Evolutionary conservation across 139 green algal species (phyloP).

Genomic region (Haematococcus sp.): DNA sequence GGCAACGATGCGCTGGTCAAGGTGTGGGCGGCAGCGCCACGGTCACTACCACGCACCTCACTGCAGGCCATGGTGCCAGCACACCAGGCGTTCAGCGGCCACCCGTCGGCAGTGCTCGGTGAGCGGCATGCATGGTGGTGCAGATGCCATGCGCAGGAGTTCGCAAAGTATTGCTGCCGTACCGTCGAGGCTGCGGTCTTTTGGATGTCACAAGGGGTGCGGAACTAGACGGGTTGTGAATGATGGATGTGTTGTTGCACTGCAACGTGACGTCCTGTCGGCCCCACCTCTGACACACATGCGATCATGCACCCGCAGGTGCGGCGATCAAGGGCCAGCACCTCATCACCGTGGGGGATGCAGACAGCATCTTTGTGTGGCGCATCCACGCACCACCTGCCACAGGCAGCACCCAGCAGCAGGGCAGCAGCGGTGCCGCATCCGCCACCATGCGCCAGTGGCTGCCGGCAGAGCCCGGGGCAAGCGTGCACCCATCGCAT

Average conservation of each 20-base stretch:
- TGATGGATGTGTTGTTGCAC: too few relatives aligned
- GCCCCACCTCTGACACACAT: too few relatives aligned
- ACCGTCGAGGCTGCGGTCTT: too few relatives aligned
- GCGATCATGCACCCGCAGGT: too few relatives aligned
- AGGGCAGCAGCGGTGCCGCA: too few relatives aligned
- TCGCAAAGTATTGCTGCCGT: too few relatives aligned
- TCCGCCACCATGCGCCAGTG: not conserved
- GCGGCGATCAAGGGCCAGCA: slow-evolving; percentile 28
- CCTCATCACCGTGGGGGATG: slow-evolving; percentile 38
- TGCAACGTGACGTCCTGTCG: too few relatives aligned
- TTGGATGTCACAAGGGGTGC: too few relatives aligned
- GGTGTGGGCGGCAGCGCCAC: slow-evolving; percentile 12
- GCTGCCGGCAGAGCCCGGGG: not conserved
- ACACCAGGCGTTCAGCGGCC: slow-evolving; percentile 48
- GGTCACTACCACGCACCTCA: not conserved
- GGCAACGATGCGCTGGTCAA: slow-evolving; percentile 47
- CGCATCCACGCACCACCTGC: slow-evolving; percentile 10
- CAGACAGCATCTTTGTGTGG: slow-evolving; percentile 29
- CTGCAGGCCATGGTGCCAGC: slow-evolving; percentile 13
- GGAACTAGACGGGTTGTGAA: too few relatives aligned
- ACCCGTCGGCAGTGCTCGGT: slow-evolving; percentile 39
- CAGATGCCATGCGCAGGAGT: too few relatives aligned
- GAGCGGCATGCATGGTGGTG: not conserved
- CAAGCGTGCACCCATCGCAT: not conserved
- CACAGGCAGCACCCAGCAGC: not conserved